These are phyloP conservation scores for Mucor indicus DNA, from an alignment of 371 early-diverging fungal genomes.

Conservation along the genomic window DNA sequence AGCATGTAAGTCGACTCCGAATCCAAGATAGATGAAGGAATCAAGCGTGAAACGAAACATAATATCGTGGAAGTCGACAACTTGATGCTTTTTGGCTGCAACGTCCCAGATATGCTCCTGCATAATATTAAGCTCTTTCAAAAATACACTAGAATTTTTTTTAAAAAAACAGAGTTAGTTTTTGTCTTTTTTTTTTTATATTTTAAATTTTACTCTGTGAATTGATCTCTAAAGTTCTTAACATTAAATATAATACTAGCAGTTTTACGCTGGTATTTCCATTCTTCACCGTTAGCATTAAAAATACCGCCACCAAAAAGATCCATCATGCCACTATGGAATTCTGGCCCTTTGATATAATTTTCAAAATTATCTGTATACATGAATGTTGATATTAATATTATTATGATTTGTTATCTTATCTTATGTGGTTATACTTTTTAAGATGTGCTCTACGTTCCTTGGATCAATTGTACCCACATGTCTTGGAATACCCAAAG, in stretches of 20 bases:
- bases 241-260: conserved; percentile 49
- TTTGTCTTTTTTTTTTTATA: background rate
- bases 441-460: conserved; percentile 28
- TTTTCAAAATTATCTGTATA: conserved; percentile 27
- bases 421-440: too few relatives aligned
- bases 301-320: conserved; percentile 33
- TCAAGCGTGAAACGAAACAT: conserved; percentile 59
- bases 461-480: conserved; percentile 22
- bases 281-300: conserved; percentile 36
- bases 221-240: conserved; percentile 49
- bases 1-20: conserved; percentile 45
- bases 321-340: conserved; percentile 15
- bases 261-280: conserved; percentile 35
- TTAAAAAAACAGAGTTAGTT: background rate
- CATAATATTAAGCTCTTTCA: conserved; percentile 24
- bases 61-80: conserved; percentile 54
- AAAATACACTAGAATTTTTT: conserved; percentile 26
- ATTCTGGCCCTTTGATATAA: conserved; percentile 27
- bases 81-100: conserved; percentile 21
- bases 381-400: too few relatives aligned
- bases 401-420: too few relatives aligned
- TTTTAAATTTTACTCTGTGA: conserved; percentile 27
- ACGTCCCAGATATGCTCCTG: conserved; percentile 23
- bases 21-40: conserved; percentile 52
- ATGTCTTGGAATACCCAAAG: conserved; percentile 12